Conservation (phyloP, 192 early-diverging fungal species). For the Globomyces pollinis-pini region DNA sequence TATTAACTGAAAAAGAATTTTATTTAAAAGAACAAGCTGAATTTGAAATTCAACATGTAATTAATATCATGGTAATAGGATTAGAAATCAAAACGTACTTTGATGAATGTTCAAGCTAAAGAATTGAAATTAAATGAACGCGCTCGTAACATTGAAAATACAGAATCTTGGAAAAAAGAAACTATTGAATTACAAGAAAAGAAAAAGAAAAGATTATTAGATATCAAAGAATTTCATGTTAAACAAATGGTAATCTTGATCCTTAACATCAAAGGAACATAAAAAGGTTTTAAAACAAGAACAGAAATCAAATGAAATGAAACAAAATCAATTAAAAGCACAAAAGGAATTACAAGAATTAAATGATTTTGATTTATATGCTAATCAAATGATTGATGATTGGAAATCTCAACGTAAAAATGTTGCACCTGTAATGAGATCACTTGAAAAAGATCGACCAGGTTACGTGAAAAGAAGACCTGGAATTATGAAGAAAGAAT, state of each 20-base stretch:
- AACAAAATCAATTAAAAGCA: not conserved
- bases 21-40: not conserved
- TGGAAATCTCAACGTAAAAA: slow-evolving; percentile 28
- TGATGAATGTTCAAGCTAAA: not conserved
- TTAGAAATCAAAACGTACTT: not conserved
- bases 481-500: not conserved
- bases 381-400: slow-evolving; percentile 15
- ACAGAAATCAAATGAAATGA: not conserved
- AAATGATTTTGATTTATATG: slow-evolving; percentile 22
- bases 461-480: not conserved
- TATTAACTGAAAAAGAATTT: not conserved
- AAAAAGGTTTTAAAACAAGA: not conserved
- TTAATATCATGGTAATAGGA: too few species aligned
- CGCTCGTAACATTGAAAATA: not conserved
- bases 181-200: not conserved
- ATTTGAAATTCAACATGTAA: not conserved
- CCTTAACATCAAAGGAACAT: not conserved
- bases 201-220: slow-evolving; percentile 1
- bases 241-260: not conserved
- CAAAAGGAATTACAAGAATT: not conserved
- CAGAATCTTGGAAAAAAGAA: slow-evolving; percentile 2
- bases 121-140: not conserved
- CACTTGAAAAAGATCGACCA: slow-evolving; percentile 1
- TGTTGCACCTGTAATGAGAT: slow-evolving; percentile 21
- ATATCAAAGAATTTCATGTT: slow-evolving; percentile 1